phyloP scores from a whole-genome alignment of 352 stramenopile species.

The Phytophthora pluvialis region DNA sequence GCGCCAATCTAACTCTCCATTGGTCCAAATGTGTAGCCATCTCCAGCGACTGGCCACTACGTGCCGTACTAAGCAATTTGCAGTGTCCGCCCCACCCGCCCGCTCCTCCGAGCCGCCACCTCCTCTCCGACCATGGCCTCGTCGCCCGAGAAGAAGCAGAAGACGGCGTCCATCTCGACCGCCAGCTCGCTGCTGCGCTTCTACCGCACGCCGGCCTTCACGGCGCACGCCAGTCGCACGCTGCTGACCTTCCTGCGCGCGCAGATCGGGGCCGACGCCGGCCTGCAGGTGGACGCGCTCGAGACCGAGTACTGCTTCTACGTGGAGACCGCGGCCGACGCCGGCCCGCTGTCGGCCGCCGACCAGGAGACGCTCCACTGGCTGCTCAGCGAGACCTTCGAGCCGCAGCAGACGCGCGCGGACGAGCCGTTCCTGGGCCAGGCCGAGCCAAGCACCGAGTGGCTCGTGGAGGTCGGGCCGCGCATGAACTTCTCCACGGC shows the following conservation, averaged over 20 bases:
- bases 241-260: conserved; percentile 51
- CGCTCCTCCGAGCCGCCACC: conserved; percentile 29
- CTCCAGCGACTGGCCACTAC: conserved; percentile 13
- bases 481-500: conserved; percentile 98
- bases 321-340: conserved; percentile 78
- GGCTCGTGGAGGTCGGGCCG: conserved; percentile 96
- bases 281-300: conserved; percentile 60
- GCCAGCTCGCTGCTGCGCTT: conserved; percentile 63
- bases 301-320: conserved; percentile 98
- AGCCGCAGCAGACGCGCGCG: conserved; percentile 82
- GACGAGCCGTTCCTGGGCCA: conserved; percentile 60
- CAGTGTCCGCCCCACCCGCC: conserved; percentile 23
- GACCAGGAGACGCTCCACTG: conserved; percentile 91
- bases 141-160: conserved; percentile 75
- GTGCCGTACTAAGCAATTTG: conserved; percentile 35
- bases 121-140: conserved; percentile 39
- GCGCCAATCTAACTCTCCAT: neutral
- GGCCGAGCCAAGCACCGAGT: conserved; percentile 37
- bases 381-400: conserved; percentile 98
- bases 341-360: conserved; percentile 44
- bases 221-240: conserved; percentile 64
- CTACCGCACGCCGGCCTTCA: conserved; percentile 81
- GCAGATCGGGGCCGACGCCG: conserved; percentile 23
- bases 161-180: conserved; percentile 42
- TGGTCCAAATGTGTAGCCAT: conserved; percentile 11